Base-by-base conservation (phyloP, 169 alveolate species). In the Cryptosporidium sp. region DNA sequence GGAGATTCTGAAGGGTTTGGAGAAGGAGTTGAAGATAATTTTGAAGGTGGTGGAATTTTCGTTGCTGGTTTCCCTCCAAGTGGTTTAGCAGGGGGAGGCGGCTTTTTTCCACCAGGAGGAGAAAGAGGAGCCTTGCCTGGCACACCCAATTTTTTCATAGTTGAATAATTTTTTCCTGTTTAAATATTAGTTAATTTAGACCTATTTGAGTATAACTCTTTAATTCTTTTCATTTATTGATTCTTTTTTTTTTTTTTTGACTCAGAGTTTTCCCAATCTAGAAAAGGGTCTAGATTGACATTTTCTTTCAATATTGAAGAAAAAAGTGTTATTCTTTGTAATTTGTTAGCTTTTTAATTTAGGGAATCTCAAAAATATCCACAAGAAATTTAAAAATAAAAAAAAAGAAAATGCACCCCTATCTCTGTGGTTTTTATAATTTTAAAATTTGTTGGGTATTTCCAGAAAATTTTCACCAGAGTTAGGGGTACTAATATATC, bases 81-180 rank as follows among this genome's bases (percentile, higher is more conserved):
- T 1, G 72, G 72, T 12, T 65, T 65, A 16, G 51, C 29, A n/a
- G 72, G 48, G 1, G 72, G 52, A 33, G 14, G 72, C 72, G 48
- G 44, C 14, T 65, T 65, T 52, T 65, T 65, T 1, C 53, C 72
- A 31, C 51, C 51, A 2, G 26, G 51, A 26, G 72, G 72, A 37
- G 72, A 26, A 31, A 60, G 72, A 31, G 72, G 72, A 65, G 72
- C 72, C 7, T 65, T 65, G 8, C 72, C 72, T 16, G 72, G 72
- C 26, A 35, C 72, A 6, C 72, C 72, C 16, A 39, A 31, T 29
- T 65, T 65, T 16, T 65, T 65, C 72, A 65, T 65, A 0, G 23
- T 33, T 65, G 72, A 6, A 8, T n/a, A 26, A n/a, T 56, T 56
- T 56, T 56, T 26, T 26, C 8, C 65, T 3, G 35, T 2, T n/a